Evolutionary conservation across 2,329 filamentous ascomycete species (phyloP).

Genomic region (Metarhizium anisopliae): DNA sequence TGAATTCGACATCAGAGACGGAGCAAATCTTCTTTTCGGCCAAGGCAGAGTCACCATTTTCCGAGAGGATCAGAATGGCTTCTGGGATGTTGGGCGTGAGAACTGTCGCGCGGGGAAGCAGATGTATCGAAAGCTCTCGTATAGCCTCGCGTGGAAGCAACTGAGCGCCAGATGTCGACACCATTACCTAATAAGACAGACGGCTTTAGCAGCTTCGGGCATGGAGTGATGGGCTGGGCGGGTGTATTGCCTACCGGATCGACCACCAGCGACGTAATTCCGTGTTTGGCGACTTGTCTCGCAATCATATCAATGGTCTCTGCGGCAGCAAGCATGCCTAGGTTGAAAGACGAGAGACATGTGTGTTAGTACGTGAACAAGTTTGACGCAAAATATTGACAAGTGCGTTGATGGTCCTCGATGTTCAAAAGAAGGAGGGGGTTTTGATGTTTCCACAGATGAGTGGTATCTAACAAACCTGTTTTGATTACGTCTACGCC

Average conservation of each 20-base stretch:
- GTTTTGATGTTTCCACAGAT: not conserved
- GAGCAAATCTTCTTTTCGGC: conserved; percentile 34
- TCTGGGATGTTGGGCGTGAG: conserved; percentile 74
- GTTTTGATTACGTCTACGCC: conserved; percentile 87
- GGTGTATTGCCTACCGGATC: conserved; percentile 24
- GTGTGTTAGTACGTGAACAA: not conserved
- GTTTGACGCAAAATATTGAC: too few species aligned
- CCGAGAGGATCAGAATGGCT: conserved; percentile 53
- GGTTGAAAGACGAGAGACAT: not conserved
- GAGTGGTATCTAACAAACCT: conserved; percentile 41
- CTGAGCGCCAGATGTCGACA: conserved; percentile 69
- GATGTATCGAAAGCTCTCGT: conserved; percentile 42
- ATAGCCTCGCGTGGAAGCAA: conserved; percentile 61
- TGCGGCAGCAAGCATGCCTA: conserved; percentile 29
- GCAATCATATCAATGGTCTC: conserved; percentile 29
- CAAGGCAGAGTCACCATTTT: conserved; percentile 29
- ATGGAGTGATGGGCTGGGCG: not conserved
- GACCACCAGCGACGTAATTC: conserved; percentile 23
- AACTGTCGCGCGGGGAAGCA: conserved; percentile 59
- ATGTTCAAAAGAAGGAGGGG: too few species aligned
- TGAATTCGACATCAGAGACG: conserved; percentile 56
- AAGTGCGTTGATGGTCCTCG: too few species aligned
- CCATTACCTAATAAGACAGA: conserved; percentile 62
- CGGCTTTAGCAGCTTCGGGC: not conserved
- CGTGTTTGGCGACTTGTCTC: conserved; percentile 20